Evolutionary conservation across 2,329 filamentous ascomycete genomes (phyloP), one percentile per base, ranked within the genome.

Genomic region (Alternaria rosae): DNA sequence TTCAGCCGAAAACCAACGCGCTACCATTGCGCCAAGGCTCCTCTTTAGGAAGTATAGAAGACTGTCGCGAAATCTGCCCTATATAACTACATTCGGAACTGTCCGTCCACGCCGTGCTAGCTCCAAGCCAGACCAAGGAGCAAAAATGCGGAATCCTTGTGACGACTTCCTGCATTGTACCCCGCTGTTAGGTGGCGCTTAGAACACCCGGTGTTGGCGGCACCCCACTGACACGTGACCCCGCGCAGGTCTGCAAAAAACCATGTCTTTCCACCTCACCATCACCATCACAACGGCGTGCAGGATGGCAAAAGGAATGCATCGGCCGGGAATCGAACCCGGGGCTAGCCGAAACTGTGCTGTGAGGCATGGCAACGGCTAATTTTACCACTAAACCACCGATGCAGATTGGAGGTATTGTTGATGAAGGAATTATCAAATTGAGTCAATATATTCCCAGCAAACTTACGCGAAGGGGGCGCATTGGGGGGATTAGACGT

Each of bases 371-470:
- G 68, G 68, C 68, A 70, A 70, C 68, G 68, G 68, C 68, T 70
- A 70, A 70, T 70, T 70, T 70, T 70, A 70, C 68, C 68, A 70
- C 68, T 70, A 70, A 70, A 70, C 68, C 52, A 55, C 51, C 57
- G 44, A 60, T 55, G 56, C 56, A 28, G 23, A 23, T 42, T 48
- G 45, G 25, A 48, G 47, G 30, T 44, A 5, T 57, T 26, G 28
- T 21, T 52, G 54, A 57, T 52, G 54, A n/a, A 15, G 23, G 4
- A 11, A 3, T n/a, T 7, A n/a, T 5, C 5, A 6, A n/a, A 28
- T 28, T 7, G 8, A 6, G 3, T 2, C 1, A 21, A 9, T 42
- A 48, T 20, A 48, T 7, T 7, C 12, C 12, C 15, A 4, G 9
- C 2, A 21, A 7, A 20, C 2, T 25, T n/a, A 38, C 5, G 12